These are phyloP conservation scores for Zygotorulaspora sp. DNA, from an alignment of 805 yeast genomes.

Conservation along the genomic window DNA sequence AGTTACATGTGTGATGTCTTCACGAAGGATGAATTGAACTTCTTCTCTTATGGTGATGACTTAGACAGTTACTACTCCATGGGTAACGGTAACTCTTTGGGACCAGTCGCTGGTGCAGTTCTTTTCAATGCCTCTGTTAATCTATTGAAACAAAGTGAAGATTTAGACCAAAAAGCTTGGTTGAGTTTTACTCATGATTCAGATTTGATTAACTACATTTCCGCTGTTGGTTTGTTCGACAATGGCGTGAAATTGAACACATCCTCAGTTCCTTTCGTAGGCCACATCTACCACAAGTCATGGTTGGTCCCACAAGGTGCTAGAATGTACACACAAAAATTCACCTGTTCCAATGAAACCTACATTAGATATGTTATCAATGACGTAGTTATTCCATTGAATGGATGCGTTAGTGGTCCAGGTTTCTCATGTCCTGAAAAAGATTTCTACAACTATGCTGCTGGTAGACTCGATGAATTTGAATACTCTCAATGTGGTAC, in stretches of 20 bases:
- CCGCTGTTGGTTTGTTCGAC: conserved; percentile 56
- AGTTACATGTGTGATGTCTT: conserved; percentile 66
- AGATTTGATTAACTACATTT: conserved; percentile 53
- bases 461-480: conserved; percentile 29
- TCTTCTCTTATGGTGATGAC: conserved; percentile 57
- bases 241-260: conserved; percentile 39
- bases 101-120: conserved; percentile 57
- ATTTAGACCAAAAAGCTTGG: conserved; percentile 53
- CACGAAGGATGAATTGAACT: conserved; percentile 62
- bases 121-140: conserved; percentile 49
- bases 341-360: conserved; percentile 39
- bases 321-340: conserved; percentile 47
- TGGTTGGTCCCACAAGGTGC: conserved; percentile 59
- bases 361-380: conserved; percentile 48
- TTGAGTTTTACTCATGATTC: conserved; percentile 75
- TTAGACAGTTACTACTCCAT: conserved; percentile 54
- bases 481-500: conserved; percentile 35
- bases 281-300: conserved; percentile 43
- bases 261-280: conserved; percentile 42
- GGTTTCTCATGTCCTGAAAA: conserved; percentile 45
- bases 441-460: conserved; percentile 34
- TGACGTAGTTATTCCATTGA: conserved; percentile 52
- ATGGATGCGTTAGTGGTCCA: conserved; percentile 49
- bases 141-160: conserved; percentile 45
- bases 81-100: conserved; percentile 59